Evolutionary conservation across 2,329 filamentous ascomycete genomes (phyloP).

Genomic region (Clarireedia homoeocarpa): DNA sequence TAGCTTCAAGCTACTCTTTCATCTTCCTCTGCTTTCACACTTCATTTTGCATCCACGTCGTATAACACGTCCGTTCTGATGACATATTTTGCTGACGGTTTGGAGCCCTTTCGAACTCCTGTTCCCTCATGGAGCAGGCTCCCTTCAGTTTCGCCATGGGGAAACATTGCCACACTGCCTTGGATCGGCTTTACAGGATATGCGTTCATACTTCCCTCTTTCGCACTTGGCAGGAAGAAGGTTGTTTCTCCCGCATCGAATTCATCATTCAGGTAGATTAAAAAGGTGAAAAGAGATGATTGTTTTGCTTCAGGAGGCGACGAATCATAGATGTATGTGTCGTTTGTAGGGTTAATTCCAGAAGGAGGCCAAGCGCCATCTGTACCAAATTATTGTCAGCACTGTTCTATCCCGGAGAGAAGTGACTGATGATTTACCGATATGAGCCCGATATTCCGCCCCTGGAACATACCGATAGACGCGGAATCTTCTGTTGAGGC

Average conservation of each 20-base stretch:
- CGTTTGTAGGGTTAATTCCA: conserved; percentile 42
- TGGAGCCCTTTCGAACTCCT: conserved; percentile 56
- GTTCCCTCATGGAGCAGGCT: conserved; percentile 64
- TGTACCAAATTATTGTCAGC: conserved; percentile 10
- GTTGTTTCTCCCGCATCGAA: conserved; percentile 66
- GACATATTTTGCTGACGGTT: conserved; percentile 52
- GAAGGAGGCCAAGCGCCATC: conserved; percentile 69
- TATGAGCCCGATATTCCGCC: conserved; percentile 64
- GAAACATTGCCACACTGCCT: conserved; percentile 61
- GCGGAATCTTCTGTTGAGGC: conserved; percentile 61
- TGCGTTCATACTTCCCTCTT: conserved; percentile 60
- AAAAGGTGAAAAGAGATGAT: conserved; percentile 61
- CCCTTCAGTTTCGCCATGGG: conserved; percentile 59
- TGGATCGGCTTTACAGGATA: conserved; percentile 62
- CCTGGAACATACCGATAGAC: conserved; percentile 67
- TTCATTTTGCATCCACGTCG: conserved; percentile 38
- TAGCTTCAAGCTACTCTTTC: not conserved
- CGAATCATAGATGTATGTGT: conserved; percentile 55
- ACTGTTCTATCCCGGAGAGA: too few species aligned
- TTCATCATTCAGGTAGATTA: conserved; percentile 64
- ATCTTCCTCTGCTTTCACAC: not conserved
- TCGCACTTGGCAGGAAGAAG: conserved; percentile 57
- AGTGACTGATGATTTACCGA: conserved; percentile 32
- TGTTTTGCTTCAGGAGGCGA: conserved; percentile 52
- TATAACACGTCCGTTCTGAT: conserved; percentile 66